A percentile compares a stretch with the other conserved stretches of the same genome.
These are phyloP conservation scores for Phaeoacremonium minimum DNA, from an alignment of 2,329 filamentous ascomycete species.

Conservation along the genomic window DNA sequence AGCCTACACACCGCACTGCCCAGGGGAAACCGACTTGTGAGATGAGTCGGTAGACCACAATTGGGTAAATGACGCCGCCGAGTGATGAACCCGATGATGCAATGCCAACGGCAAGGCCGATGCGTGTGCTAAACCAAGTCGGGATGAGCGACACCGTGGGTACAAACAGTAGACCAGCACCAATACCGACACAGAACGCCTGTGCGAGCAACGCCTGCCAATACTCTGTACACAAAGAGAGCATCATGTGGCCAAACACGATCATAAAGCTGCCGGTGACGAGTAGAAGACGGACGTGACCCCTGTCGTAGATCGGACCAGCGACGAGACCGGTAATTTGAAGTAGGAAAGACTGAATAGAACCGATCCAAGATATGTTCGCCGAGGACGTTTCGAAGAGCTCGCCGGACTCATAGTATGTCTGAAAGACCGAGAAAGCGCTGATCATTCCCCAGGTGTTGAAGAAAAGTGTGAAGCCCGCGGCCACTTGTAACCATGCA, in stretches of 20 bases:
- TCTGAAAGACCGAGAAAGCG: conserved; percentile 50
- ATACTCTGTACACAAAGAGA: conserved; percentile 28
- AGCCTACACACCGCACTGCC: conserved; percentile 16
- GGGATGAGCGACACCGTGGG: conserved; percentile 27
- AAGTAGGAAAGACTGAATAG: conserved; percentile 40
- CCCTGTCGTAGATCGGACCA: conserved; percentile 43
- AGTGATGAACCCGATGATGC: conserved; percentile 23
- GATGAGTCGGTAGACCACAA: conserved; percentile 18
- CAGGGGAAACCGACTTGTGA: conserved; percentile 18
- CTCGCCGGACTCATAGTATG: conserved; percentile 42
- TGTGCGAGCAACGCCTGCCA: conserved; percentile 41
- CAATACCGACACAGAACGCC: conserved; percentile 38
- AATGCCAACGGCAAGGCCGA: conserved; percentile 25
- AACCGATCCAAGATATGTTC: conserved; percentile 39
- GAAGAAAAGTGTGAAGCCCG: conserved; percentile 49
- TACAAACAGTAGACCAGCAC: conserved; percentile 33
- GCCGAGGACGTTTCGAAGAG: conserved; percentile 23
- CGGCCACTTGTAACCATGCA: conserved; percentile 52
- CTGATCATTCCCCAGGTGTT: conserved; percentile 45
- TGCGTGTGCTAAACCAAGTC: conserved; percentile 22
- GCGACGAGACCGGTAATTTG: conserved; percentile 33
- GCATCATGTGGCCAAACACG: conserved; percentile 42
- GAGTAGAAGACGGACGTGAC: conserved; percentile 35
- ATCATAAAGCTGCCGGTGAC: conserved; percentile 33
- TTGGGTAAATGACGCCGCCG: conserved; percentile 27